Conservation (phyloP, 2,329 filamentous ascomycete species). For the Stachybotrys chlorohalonatus region DNA sequence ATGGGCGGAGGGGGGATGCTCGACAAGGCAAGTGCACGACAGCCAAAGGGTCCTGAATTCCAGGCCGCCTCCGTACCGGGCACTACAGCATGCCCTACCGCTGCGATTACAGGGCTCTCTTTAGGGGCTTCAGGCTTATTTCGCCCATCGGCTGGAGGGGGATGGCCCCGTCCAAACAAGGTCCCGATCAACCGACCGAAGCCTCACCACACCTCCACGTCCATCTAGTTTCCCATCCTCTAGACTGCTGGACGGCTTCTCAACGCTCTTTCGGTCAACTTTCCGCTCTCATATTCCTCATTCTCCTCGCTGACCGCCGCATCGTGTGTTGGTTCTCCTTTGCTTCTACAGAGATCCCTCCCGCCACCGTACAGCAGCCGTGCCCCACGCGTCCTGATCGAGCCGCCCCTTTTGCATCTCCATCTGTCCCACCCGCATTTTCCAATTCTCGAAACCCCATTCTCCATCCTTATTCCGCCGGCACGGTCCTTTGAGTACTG, state of each 20-base stretch:
- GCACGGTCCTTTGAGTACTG: neutral
- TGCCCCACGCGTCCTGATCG: neutral
- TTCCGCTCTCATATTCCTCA: neutral
- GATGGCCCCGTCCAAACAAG: neutral
- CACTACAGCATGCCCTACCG: neutral
- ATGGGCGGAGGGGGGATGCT: no score
- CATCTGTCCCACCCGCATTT: constrained; percentile 1
- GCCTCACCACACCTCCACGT: neutral
- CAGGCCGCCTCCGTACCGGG: no score
- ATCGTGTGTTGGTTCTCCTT: neutral
- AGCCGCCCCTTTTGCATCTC: constrained; percentile 1
- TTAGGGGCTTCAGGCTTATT: neutral
- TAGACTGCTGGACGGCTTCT: neutral
- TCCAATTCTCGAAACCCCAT: neutral
- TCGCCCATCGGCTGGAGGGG: neutral
- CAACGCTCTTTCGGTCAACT: neutral
- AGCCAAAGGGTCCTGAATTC: neutral
- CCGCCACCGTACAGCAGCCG: neutral
- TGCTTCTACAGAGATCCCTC: neutral
- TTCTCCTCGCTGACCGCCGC: neutral
- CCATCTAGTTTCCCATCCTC: neutral
- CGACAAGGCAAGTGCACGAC: neutral
- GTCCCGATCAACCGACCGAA: neutral
- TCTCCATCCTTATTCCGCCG: constrained; percentile 1
- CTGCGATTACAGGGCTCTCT: neutral